phyloP scores from a whole-genome alignment of 2,329 filamentous ascomycete species.

The Fragosphaeria purpurea region DNA sequence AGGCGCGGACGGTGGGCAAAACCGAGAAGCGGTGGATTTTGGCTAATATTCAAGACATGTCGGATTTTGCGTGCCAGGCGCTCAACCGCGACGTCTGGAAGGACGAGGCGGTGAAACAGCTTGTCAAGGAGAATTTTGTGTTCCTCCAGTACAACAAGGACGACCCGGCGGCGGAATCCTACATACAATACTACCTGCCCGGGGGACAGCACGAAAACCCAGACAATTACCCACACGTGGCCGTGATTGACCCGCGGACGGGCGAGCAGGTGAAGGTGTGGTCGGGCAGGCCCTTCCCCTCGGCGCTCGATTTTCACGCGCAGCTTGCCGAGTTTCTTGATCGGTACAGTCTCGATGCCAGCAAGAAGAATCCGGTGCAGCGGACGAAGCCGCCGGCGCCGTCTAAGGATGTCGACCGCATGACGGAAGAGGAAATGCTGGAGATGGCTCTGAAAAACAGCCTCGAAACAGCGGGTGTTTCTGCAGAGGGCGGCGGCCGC shows the following conservation, averaged over 20 bases:
- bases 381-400: conserved; percentile 58
- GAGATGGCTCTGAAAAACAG: conserved; percentile 90
- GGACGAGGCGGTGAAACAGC: conserved; percentile 64
- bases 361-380: conserved; percentile 88
- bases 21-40: conserved; percentile 87
- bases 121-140: conserved; percentile 84
- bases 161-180: conserved; percentile 66
- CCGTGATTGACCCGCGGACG: conserved; percentile 88
- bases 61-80: conserved; percentile 88
- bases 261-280: conserved; percentile 96
- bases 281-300: conserved; percentile 74
- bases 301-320: conserved; percentile 66
- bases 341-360: conserved; percentile 78
- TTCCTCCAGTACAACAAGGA: conserved; percentile 92
- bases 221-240: conserved; percentile 92
- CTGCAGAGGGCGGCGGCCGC: background rate
- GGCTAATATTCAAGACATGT: conserved; percentile 89
- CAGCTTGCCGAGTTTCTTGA: conserved; percentile 95
- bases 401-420: conserved; percentile 66
- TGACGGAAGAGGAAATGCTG: conserved; percentile 97
- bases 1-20: conserved; percentile 75
- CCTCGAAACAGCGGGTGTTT: conserved; percentile 41
- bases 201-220: conserved; percentile 60
- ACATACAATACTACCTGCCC: conserved; percentile 82
- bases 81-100: conserved; percentile 97